phyloP scores from a whole-genome alignment of 345 rosid species.

The Populus deltoides region DNA sequence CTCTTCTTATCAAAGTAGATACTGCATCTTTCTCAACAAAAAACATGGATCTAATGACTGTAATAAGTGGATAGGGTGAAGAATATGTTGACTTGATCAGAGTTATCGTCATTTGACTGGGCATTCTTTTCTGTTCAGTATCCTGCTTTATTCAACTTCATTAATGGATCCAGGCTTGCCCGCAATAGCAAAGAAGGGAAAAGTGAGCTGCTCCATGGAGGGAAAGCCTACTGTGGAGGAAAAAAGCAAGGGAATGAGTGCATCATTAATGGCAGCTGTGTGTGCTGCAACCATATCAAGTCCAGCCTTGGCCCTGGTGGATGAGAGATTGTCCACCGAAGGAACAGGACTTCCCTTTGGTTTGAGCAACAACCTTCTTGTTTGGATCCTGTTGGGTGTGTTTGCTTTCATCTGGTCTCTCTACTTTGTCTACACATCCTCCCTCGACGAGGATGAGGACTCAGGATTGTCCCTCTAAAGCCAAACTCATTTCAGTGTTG shows the following conservation, averaged over 20 bases:
- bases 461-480: slow-evolving; percentile 82
- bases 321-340: slow-evolving; percentile 83
- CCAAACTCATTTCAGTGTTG: not conserved
- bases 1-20: too few species aligned
- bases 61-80: too few species aligned
- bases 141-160: not conserved
- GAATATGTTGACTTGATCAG: too few species aligned
- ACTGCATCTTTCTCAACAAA: too few species aligned
- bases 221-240: slow-evolving; percentile 30
- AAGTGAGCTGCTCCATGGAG: slow-evolving; percentile 59
- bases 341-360: slow-evolving; percentile 96
- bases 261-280: slow-evolving; percentile 50
- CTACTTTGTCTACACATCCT: slow-evolving; percentile 60
- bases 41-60: too few species aligned
- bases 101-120: not conserved
- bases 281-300: slow-evolving; percentile 50
- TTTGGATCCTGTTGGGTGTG: slow-evolving; percentile 83
- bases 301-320: slow-evolving; percentile 88
- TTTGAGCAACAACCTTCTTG: slow-evolving; percentile 90
- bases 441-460: slow-evolving; percentile 83
- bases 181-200: slow-evolving; percentile 46
- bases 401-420: slow-evolving; percentile 83
- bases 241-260: slow-evolving; percentile 39
- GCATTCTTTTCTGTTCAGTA: not conserved
- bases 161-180: slow-evolving; percentile 55